Percentiles rank a stretch among this genome's conserved stretches.
Conservation (phyloP, 352 stramenopile genomes). For the Achlya hypogyna region DNA sequence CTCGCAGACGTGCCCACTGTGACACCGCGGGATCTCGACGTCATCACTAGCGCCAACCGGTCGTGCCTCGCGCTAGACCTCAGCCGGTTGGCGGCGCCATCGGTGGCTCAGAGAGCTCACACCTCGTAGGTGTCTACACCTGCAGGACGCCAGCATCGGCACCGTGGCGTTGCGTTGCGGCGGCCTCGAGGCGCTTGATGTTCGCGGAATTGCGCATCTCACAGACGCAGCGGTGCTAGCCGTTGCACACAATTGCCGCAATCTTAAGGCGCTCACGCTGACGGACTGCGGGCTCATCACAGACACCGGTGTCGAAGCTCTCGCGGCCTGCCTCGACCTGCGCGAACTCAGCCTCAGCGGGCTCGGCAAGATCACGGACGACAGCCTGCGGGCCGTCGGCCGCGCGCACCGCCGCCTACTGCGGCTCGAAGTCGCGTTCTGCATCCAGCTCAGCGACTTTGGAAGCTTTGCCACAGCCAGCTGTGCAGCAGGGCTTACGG, state of each 20-base stretch:
- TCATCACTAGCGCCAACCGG: constrained; percentile 46
- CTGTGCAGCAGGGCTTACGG: constrained; percentile 40
- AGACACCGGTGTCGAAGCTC: constrained; percentile 64
- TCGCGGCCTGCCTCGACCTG: constrained; percentile 53
- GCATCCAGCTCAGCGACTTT: constrained; percentile 22
- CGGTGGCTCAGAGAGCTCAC: no score
- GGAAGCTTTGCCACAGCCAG: constrained; percentile 10
- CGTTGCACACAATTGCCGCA: constrained; percentile 41
- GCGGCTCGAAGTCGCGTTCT: constrained; percentile 25
- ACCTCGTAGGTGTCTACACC: constrained; percentile 27
- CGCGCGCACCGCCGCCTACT: constrained; percentile 12
- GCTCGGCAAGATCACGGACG: constrained; percentile 29
- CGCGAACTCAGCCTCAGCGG: constrained; percentile 28
- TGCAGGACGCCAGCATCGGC: constrained; percentile 39
- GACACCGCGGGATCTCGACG: constrained; percentile 40
- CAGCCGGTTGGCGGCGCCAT: not conserved
- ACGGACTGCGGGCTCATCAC: constrained; percentile 56
- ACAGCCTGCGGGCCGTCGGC: constrained; percentile 14
- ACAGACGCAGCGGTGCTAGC: constrained; percentile 43
- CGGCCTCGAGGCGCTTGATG: constrained; percentile 67
- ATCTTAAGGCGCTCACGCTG: constrained; percentile 44
- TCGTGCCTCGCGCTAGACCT: constrained; percentile 41
- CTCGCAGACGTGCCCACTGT: constrained; percentile 45
- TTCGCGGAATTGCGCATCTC: constrained; percentile 56
- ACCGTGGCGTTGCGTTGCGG: constrained; percentile 35